These are phyloP conservation scores for Haplosporangium gracile DNA, from an alignment of 192 early-diverging fungal species.

Conservation along the genomic window DNA sequence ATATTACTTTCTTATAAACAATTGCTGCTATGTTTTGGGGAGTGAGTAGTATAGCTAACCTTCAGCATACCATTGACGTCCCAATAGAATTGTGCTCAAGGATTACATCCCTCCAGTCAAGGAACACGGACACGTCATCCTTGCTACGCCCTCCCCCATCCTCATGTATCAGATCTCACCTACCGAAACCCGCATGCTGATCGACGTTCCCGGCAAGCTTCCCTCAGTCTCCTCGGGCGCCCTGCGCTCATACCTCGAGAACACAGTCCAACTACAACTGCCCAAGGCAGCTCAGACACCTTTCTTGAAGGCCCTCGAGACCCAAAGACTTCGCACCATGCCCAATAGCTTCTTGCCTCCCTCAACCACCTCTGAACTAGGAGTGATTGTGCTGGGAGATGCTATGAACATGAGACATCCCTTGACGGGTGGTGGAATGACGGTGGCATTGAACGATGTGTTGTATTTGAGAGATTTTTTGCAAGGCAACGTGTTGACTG, in stretches of 20 bases:
- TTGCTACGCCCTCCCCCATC: slow-evolving; percentile 85
- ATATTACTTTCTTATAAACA: not conserved
- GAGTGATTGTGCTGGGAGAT: slow-evolving; percentile 90
- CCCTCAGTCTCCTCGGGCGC: slow-evolving; percentile 75
- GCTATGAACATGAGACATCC: slow-evolving; percentile 97
- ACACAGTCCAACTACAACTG: slow-evolving; percentile 74
- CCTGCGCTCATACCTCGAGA: slow-evolving; percentile 70
- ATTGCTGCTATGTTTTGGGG: no score
- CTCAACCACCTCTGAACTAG: slow-evolving; percentile 70
- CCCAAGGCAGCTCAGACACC: slow-evolving; percentile 69
- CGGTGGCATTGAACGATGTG: slow-evolving; percentile 92
- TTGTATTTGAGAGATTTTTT: slow-evolving; percentile 76
- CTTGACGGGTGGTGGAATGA: slow-evolving; percentile 98
- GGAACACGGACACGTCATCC: slow-evolving; percentile 90
- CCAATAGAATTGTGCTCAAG: slow-evolving; percentile 70
- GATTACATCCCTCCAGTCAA: slow-evolving; percentile 79
- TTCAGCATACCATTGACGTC: not conserved
- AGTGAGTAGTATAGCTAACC: not conserved
- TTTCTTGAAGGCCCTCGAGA: slow-evolving; percentile 78
- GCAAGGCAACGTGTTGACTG: slow-evolving; percentile 57
- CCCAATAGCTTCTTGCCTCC: slow-evolving; percentile 91
- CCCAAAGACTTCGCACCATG: slow-evolving; percentile 83
- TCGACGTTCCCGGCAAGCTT: slow-evolving; percentile 90
- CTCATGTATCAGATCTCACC: slow-evolving; percentile 82
- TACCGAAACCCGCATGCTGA: slow-evolving; percentile 85